Base-by-base conservation (phyloP, 1,284 basidiomycete species). In the Apiotrichum siamense region DNA sequence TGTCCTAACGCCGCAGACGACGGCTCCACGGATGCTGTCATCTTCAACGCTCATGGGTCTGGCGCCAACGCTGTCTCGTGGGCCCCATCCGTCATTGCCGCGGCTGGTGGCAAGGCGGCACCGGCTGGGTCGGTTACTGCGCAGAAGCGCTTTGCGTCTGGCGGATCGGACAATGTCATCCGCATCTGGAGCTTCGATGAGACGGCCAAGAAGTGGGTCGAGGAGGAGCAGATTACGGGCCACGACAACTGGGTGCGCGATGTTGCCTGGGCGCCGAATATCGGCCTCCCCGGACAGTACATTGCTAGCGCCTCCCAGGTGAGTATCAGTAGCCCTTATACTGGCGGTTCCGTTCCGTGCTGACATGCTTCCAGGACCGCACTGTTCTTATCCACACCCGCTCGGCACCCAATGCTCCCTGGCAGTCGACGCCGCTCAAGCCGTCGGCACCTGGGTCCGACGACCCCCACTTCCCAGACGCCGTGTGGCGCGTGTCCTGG, bases 221-320 rank as follows among this genome's bases (percentile, higher is more conserved):
- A 90, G 65, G 91, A 94, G 72, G 89, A 92, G 64, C 81, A 80
- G 1, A 80, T 96, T 32, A 86, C 88, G 48, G 90, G 88, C 0
- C 94, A 98, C 74, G 83, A 85, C 2, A 93, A 98, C 75, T 98
- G 94, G 94, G 93, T 98, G 18, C 81, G 94, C 49, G 94, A 98
- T 68, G 93, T 97, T 21, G 89, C 93, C 0, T 97, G 93, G 87
- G 92, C 92, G 5, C 94, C 94, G 0, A 97, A 91, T 65, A 91
- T 97, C 60, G 94, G 94, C 0, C 80, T 98, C 17, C 88, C 93
- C 0, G 83, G 91, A 55, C 87, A 85, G 67, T 97, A 97, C 76
- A 89, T 98, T 57, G 94, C 94, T 11, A 92, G 90, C 2, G 92
- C 91, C 0, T 92, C 88, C 0, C 92, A 97, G 77, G 86, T 85